Base-by-base conservation (phyloP, 2,329 filamentous ascomycete species). In the Cercospora sp. region DNA sequence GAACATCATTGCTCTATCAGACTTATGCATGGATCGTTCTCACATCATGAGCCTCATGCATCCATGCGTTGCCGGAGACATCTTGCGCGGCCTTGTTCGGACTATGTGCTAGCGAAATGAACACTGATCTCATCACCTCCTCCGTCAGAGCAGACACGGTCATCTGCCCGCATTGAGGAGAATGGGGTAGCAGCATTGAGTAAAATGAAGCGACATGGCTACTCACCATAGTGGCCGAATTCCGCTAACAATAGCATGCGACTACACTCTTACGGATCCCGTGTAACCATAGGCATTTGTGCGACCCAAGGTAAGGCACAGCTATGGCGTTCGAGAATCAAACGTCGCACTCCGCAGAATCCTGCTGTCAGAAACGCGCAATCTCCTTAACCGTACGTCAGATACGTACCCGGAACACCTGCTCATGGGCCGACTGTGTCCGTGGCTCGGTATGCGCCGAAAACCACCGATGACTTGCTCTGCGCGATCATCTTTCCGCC, bases 241-340 rank as follows among this genome's bases (percentile, higher is more conserved):
- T 3, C 21, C 6, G 18, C 53, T 30, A 57, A 57, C 53, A 57
- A 57, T 30, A 57, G 24, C 53, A 26, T 30, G 26, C 28, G 8
- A 28, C 53, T 32, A 24, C 53, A 10, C 53, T 4, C 53, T 57
- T 6, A 16, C 24, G 28, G 21, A 10, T 13, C 26, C 53, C 53
- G 53, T 57, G 53, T 57, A 57, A 57, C 53, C 53, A 57, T 28
- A 28, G 53, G 24, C 53, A 28, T 57, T 57, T 6, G 24, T n/a
- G 28, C 28, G 53, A 16, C 53, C 28, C 53, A 57, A 57, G 53
- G 10, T 30, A 57, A 49, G 53, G 53, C 53, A 57, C 16, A 16
- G 24, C 13, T 30, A 9, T 5, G 53, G 16, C 53, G 28, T 57
- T 24, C 24, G 53, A 57, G 53, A 26, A 16, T 57, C 13, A 18